A percentile compares a stretch with the other conserved stretches of the same genome.
These are phyloP conservation scores for Colletotrichum sp. DNA, from an alignment of 2,329 filamentous ascomycete species.

Conservation along the genomic window DNA sequence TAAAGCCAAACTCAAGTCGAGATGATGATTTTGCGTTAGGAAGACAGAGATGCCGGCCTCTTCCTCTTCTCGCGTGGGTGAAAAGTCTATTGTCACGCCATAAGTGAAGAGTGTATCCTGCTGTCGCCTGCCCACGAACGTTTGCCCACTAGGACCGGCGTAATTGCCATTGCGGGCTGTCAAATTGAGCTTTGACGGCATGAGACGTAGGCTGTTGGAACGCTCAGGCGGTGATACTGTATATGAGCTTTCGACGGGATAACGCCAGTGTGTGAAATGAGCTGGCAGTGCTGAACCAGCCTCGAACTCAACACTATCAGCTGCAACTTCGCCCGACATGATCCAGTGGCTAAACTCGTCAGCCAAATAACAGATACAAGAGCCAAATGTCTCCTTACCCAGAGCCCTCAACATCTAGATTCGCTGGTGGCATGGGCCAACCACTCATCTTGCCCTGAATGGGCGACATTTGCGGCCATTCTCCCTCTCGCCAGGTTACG, in stretches of 20 bases:
- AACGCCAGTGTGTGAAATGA: slow-evolving; percentile 63
- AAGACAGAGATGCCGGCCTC: slow-evolving; percentile 61
- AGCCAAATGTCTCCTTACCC: slow-evolving; percentile 34
- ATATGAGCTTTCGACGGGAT: slow-evolving; percentile 51
- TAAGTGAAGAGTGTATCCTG: slow-evolving; percentile 60
- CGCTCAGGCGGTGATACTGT: slow-evolving; percentile 46
- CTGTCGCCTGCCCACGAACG: slow-evolving; percentile 58
- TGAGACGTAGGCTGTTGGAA: slow-evolving; percentile 49
- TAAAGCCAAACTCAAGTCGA: slow-evolving; percentile 47
- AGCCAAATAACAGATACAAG: not conserved
- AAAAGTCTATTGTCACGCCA: slow-evolving; percentile 50
- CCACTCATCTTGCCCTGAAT: slow-evolving; percentile 38
- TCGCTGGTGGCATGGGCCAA: slow-evolving; percentile 36
- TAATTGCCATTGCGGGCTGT: slow-evolving; percentile 56
- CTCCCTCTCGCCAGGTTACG: slow-evolving; percentile 37
- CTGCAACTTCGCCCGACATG: slow-evolving; percentile 26
- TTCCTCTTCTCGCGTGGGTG: slow-evolving; percentile 39
- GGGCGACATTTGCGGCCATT: slow-evolving; percentile 34
- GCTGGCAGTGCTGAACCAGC: slow-evolving; percentile 48
- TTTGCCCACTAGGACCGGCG: slow-evolving; percentile 31
- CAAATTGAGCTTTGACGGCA: slow-evolving; percentile 56
- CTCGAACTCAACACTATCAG: slow-evolving; percentile 52
- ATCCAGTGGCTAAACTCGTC: slow-evolving; percentile 30
- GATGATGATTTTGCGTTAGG: slow-evolving; percentile 58
- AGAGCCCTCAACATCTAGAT: slow-evolving; percentile 31